Evolutionary conservation across 2,329 filamentous ascomycete species (phyloP).

Genomic region (Coniochaeta sp.): DNA sequence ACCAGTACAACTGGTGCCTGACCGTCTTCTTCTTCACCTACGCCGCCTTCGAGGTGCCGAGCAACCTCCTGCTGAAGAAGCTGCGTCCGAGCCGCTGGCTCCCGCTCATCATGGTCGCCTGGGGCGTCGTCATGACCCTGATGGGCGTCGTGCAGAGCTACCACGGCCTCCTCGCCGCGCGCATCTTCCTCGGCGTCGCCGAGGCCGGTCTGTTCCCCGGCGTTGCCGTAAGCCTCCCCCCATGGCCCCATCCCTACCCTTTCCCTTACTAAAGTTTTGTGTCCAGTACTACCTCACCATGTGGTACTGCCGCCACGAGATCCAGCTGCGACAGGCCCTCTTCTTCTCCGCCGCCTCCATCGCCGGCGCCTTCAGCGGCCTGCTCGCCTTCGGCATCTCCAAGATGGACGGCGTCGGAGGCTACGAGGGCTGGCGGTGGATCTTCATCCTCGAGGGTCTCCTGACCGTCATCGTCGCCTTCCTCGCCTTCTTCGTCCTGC

Average conservation of each 20-base stretch:
- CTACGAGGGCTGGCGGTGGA: constrained; percentile 55
- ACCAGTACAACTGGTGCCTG: constrained; percentile 65
- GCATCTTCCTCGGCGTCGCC: constrained; percentile 55
- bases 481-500: constrained; percentile 61
- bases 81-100: constrained; percentile 69
- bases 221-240: constrained; percentile 35
- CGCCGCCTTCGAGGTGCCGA: constrained; percentile 67
- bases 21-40: constrained; percentile 78
- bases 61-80: constrained; percentile 69
- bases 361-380: constrained; percentile 69
- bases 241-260: neutral
- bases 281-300: constrained; percentile 44
- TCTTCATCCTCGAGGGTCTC: constrained; percentile 46
- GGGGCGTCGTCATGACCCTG: constrained; percentile 39
- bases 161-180: constrained; percentile 36
- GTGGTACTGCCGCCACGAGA: constrained; percentile 53
- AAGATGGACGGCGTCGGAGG: constrained; percentile 62
- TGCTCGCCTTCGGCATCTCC: constrained; percentile 62
- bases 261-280: neutral
- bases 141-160: constrained; percentile 46
- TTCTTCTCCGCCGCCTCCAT: constrained; percentile 80
- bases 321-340: constrained; percentile 53
- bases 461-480: constrained; percentile 48
- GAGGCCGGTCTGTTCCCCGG: constrained; percentile 63
- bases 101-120: constrained; percentile 65